Conservation (phyloP, 192 early-diverging fungal species). For the Bifiguratus adelaidae region DNA sequence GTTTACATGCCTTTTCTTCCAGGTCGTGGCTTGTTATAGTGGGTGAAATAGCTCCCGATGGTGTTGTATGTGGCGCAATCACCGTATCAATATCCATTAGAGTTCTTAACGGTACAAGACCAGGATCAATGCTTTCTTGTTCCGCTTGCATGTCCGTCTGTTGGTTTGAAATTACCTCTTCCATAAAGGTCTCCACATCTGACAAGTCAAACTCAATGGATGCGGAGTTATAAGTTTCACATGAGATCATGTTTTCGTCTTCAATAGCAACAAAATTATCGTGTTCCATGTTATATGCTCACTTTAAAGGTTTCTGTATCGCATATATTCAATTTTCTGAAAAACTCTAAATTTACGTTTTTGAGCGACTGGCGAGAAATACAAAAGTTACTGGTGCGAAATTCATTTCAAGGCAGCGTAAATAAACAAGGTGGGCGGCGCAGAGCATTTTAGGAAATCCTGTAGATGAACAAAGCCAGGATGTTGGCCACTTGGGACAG, state of each 20-base stretch:
- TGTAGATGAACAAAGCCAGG: slow-evolving; percentile 1
- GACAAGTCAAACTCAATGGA: slow-evolving; percentile 6
- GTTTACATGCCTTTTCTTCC: too few species aligned
- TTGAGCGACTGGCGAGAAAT: slow-evolving; percentile 6
- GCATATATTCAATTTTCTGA: slow-evolving; percentile 5
- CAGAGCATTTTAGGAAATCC: slow-evolving; percentile 2
- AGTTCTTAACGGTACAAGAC: slow-evolving; percentile 6
- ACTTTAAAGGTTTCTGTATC: slow-evolving; percentile 4
- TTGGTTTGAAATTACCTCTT: slow-evolving; percentile 5
- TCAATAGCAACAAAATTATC: slow-evolving; percentile 4
- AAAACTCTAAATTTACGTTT: slow-evolving; percentile 4
- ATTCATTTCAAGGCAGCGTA: slow-evolving; percentile 7
- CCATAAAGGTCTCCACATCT: slow-evolving; percentile 5
- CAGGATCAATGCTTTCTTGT: slow-evolving; percentile 6
- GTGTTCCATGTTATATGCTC: slow-evolving; percentile 5
- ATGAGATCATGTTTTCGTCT: slow-evolving; percentile 4
- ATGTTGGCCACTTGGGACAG: too few species aligned
- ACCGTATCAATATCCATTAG: slow-evolving; percentile 2
- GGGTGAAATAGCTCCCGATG: slow-evolving; percentile 6
- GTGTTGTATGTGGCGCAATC: slow-evolving; percentile 4
- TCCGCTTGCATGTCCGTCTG: slow-evolving; percentile 6
- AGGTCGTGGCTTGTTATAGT: too few species aligned
- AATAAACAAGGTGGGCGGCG: slow-evolving; percentile 3
- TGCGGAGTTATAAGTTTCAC: slow-evolving; percentile 5
- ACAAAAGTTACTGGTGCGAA: slow-evolving; percentile 6